Percentiles rank a stretch among this genome's conserved stretches.
Conservation (phyloP, 2,329 filamentous ascomycete genomes). For the Aspergillus quadrilineatus region DNA sequence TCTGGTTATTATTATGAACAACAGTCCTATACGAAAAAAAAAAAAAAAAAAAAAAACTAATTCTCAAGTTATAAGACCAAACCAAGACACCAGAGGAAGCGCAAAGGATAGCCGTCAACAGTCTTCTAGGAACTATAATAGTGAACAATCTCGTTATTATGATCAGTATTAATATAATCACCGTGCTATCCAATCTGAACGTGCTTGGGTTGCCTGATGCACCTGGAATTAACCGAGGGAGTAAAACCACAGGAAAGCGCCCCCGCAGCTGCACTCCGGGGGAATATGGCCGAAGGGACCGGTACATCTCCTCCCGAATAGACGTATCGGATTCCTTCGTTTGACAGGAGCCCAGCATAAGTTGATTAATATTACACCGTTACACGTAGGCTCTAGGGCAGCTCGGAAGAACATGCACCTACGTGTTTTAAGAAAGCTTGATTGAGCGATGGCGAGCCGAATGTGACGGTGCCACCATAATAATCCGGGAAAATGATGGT, state of each 20-base stretch:
- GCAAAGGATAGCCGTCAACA: too few relatives aligned
- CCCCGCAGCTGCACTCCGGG: constrained; percentile 3
- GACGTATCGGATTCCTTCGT: background rate
- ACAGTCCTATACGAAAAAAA: too few relatives aligned
- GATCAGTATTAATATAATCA: background rate
- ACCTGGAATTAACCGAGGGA: constrained; percentile 6
- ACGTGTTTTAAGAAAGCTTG: background rate
- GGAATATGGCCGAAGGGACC: constrained; percentile 9
- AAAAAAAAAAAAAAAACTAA: too few relatives aligned
- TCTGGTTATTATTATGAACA: too few relatives aligned
- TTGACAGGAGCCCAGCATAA: constrained; percentile 12
- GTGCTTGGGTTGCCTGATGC: background rate
- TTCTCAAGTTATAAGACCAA: too few relatives aligned
- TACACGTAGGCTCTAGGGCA: background rate
- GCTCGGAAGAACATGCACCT: constrained; percentile 3
- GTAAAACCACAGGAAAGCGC: constrained; percentile 8
- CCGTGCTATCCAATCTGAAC: too few relatives aligned
- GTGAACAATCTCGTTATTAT: too few relatives aligned
- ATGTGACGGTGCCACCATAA: too few relatives aligned
- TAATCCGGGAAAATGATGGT: too few relatives aligned
- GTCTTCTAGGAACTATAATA: too few relatives aligned
- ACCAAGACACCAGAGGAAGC: too few relatives aligned
- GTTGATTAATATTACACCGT: constrained; percentile 7
- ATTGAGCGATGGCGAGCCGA: too few relatives aligned
- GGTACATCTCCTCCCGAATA: constrained; percentile 14